Base-by-base conservation (phyloP, 2,329 filamentous ascomycete genomes). In the Stylonectria norvegica region DNA sequence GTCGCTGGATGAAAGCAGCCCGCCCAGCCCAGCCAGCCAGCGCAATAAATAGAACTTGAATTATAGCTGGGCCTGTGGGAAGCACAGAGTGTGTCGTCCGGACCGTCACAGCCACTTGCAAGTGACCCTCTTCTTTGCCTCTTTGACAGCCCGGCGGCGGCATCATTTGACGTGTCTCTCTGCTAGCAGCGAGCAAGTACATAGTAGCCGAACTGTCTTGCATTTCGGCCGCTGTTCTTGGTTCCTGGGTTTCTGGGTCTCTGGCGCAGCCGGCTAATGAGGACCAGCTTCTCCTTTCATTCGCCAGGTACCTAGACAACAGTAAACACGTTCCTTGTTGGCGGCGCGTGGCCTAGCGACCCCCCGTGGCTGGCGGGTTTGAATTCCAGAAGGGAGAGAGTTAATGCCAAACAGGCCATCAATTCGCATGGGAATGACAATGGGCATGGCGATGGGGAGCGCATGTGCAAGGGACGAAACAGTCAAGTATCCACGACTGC, bases 1-100 rank as follows among this genome's bases (percentile, higher is more conserved):
- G 49, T 46, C 39, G 39, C 34, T 39, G 12, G 38, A 50, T 48
- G 48, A 49, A 53, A 48, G 38, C 47, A 8, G 27, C 15, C n/a
- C n/a, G n/a, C n/a, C n/a, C n/a, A n/a, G n/a, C n/a, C n/a, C n/a
- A n/a, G n/a, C n/a, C 30, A 39, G 34, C 12, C 14, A 17, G 16
- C 12, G 38, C 20, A 43, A 40, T 40, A 47, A 38, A 42, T 36
- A 43, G 30, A 46, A 47, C 43, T 40, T 18, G 38, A 43, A 22
- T 34, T 41, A 37, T 32, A 42, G 32, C 25, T 25, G 31, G 29
- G 20, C 25, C 28, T 17, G 41, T 27, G 36, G 32, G 40, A 39
- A 40, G 36, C 25, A 35, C 25, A 25, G 36, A 38, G 23, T 22
- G 37, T n/a, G n/a, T n/a, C n/a, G n/a, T n/a, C n/a, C n/a, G n/a